Conservation (phyloP, 2,329 filamentous ascomycete genomes). For the Cryphonectria nitschkei region DNA sequence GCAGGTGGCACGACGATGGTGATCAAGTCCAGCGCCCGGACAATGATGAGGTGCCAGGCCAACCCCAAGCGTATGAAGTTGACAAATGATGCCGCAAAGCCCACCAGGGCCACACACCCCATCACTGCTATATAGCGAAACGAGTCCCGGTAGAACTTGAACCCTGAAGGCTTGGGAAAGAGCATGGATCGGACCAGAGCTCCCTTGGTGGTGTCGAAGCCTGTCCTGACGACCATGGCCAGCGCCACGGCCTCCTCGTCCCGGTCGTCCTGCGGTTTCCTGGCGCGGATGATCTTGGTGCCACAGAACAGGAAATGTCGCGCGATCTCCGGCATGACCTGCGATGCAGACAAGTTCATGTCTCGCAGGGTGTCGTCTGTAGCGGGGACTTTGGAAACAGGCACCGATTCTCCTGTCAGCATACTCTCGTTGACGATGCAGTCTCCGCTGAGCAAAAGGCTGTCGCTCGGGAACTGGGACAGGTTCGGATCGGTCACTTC, state of each 20-base stretch:
- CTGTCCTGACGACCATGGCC: conserved; percentile 89
- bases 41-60: conserved; percentile 86
- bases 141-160: conserved; percentile 97
- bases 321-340: conserved; percentile 80
- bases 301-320: conserved; percentile 93
- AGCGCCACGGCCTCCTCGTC: conserved; percentile 89
- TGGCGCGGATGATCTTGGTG: conserved; percentile 90
- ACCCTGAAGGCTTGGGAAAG: conserved; percentile 96
- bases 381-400: conserved; percentile 88
- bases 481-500: conserved; percentile 94
- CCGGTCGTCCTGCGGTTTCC: conserved; percentile 82
- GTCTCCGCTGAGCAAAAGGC: conserved; percentile 86
- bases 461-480: conserved; percentile 88
- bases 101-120: conserved; percentile 81
- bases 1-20: conserved; percentile 97
- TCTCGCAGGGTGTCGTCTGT: conserved; percentile 76
- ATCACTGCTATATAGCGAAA: conserved; percentile 98
- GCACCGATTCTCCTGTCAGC: conserved; percentile 96
- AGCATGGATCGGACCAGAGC: conserved; percentile 96
- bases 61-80: conserved; percentile 88
- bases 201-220: conserved; percentile 97
- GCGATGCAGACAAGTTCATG: conserved; percentile 79
- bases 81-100: conserved; percentile 87
- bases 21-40: conserved; percentile 90
- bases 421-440: conserved; percentile 99